Evolutionary conservation across 2,329 filamentous ascomycete species (phyloP), one percentile per base, ranked within the genome.

Genomic region (Scedosporium dehoogii): DNA sequence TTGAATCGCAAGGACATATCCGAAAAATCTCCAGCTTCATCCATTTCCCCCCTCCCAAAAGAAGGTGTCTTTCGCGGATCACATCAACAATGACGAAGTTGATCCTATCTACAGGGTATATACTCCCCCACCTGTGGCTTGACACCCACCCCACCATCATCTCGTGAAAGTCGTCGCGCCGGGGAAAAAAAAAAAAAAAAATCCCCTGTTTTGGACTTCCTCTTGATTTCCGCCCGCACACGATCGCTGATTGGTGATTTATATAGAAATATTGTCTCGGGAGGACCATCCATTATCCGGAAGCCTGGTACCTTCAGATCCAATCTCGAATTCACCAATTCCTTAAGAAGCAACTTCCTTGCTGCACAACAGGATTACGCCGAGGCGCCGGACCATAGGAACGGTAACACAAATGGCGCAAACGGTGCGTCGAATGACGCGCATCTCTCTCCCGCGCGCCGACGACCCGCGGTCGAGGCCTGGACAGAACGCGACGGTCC

Each of bases 311-410:
- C 85, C 67, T 87, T 87, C 71, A 91, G 92, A 72, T 97, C 93
- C 62, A 97, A 97, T 73, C 87, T 92, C 69, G 94, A 99, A 75
- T 85, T 99, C 68, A 89, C 92, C 66, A 92, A 91, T 70, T 91
- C 92, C 3, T 84, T 99, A 18, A 89, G 90, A 69, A 85, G 87
- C 71, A 96, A 93, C 75, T 91, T 97, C 73, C 73, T 85, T 61
- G 85, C 87, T 33, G 88, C 89, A 46, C 88, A 91, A 72, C 79
- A 87, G 70, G 84, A 86, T 67, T 84, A 84, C 66, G 72, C 73
- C 62, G 67, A 68, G 10, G 64, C 23, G 27, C 58, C 10, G 25
- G 6, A 16, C 59, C 44, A 12, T 14, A n/a, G 23, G 16, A 23
- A 51, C 38, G 44, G 59, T 55, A 29, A 64, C 65, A 72, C 71